Evolutionary conservation across 2,329 filamentous ascomycete genomes (phyloP), one percentile per base, ranked within the genome.

Genomic region (Ceratocystis albifundus): DNA sequence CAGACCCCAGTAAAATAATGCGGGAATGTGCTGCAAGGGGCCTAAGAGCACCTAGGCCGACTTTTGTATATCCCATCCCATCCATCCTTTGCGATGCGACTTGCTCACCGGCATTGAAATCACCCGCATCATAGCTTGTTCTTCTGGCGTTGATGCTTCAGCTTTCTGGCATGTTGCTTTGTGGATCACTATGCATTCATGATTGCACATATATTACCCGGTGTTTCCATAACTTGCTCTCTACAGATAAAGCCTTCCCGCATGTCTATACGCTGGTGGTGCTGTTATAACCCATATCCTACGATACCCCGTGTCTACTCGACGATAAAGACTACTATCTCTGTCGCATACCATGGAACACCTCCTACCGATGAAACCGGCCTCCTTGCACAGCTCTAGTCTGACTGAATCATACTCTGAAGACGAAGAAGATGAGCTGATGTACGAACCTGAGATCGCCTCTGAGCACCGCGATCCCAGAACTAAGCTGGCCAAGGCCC

Each of bases 401-500:
- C n/a, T n/a, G 70, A 61, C 32, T 10, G 32, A 10, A 30, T 32
- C 30, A 0, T 20, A 32, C 10, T 74, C 75, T 36, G 75, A 77
- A 41, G 76, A 79, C 50, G 73, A 80, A 65, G 74, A 77, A 65
- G 79, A 82, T 68, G 79, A 83, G 71, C 76, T 82, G 45, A 75
- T 76, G 62, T 76, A 77, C 70, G 76, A 76, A 30, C 77, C 80
- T 5, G 77, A 78, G 22, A 78, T 81, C 68, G 76, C 81, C 66
- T 76, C 77, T 59, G 73, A 76, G 28, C 75, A 76, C 55, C 78
- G 80, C 41, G 80, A 85, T 68, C 79, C 82, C 17, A 78, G 80
- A 64, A 79, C 80, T 68, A 80, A 84, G 66, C 76, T 90, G 17
- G 79, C 84, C 59, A 78, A 82, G 68, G 84, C 82, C 61, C 82